phyloP scores from a whole-genome alignment of 2,329 filamentous ascomycete species.

The Fusarium annulatum region DNA sequence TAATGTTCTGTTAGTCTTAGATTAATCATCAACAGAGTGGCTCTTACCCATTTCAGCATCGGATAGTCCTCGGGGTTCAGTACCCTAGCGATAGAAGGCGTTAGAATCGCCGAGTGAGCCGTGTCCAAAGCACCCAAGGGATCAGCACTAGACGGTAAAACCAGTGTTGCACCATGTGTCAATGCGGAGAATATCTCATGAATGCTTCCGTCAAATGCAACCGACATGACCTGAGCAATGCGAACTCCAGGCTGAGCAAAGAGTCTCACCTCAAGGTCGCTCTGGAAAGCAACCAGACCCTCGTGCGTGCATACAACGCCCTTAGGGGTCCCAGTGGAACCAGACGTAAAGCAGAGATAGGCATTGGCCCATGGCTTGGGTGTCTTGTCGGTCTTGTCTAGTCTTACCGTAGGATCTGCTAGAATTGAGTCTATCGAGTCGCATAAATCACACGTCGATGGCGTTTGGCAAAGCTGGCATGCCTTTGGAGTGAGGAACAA shows the following conservation, averaged over 20 bases:
- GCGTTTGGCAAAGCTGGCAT: neutral
- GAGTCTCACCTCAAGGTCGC: neutral
- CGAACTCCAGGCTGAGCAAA: neutral
- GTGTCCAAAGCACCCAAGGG: neutral
- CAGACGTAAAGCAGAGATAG: neutral
- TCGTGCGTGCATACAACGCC: neutral
- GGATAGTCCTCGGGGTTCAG: neutral
- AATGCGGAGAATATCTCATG: neutral
- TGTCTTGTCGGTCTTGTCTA: neutral
- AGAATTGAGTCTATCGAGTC: neutral
- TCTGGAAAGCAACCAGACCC: neutral
- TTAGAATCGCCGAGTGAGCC: neutral
- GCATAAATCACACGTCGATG: neutral
- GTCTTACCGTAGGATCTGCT: neutral
- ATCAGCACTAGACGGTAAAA: neutral
- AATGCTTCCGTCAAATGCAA: neutral
- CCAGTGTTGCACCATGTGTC: neutral
- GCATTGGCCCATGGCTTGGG: neutral
- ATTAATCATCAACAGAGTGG: rapidly evolving
- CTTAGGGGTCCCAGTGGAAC: neutral
- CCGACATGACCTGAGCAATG: neutral
- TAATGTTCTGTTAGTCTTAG: neutral
- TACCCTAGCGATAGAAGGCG: neutral
- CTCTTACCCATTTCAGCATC: neutral
- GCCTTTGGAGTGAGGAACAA: neutral